Base-by-base conservation (phyloP, 2,329 filamentous ascomycete species). In the Trichoderma pleuroti region DNA sequence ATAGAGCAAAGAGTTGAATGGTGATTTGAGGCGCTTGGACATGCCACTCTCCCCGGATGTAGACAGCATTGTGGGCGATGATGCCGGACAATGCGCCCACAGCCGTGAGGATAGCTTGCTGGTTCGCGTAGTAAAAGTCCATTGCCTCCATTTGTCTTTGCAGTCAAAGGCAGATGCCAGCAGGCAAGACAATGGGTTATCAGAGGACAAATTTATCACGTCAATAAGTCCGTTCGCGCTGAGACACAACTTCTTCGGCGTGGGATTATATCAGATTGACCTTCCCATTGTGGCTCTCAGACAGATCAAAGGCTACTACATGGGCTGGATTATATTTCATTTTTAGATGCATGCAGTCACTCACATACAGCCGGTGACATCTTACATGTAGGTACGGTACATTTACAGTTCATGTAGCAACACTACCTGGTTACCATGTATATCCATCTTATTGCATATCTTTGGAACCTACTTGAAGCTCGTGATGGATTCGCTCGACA, bases 21-120 rank as follows among this genome's bases (percentile, higher is more conserved):
- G 36, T 76, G 62, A 76, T 74, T 7, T 72, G 57, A 30, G 75
- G 73, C 1, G 72, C 75, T n/a, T 74, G 73, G 2, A 76, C 36
- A 67, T 77, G 76, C 75, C 75, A 76, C 70, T 77, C 76, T 14
- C 75, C 74, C 32, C 67, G 70, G 57, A 77, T 74, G 70, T 76
- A 76, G 21, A 76, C 7, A n/a, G 56, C n/a, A 21, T 24, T 34
- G 57, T 69, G 67, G 32, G 52, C 52, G 5, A 63, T 24, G 59
- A 69, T n/a, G 26, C 57, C 67, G 8, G 57, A 69, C 18, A 62
- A 52, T 46, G 49, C 9, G 24, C 67, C 67, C 28, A 39, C 64
- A 9, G 24, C 21, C 21, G 30, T 16, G 16, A 63, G 60, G 18
- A 63, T 26, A 16, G 60, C 60, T 11, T 42, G 32, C 24, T n/a